These are phyloP conservation scores for Diaporthe longicolla DNA, from an alignment of 2,329 filamentous ascomycete genomes.

Conservation along the genomic window DNA sequence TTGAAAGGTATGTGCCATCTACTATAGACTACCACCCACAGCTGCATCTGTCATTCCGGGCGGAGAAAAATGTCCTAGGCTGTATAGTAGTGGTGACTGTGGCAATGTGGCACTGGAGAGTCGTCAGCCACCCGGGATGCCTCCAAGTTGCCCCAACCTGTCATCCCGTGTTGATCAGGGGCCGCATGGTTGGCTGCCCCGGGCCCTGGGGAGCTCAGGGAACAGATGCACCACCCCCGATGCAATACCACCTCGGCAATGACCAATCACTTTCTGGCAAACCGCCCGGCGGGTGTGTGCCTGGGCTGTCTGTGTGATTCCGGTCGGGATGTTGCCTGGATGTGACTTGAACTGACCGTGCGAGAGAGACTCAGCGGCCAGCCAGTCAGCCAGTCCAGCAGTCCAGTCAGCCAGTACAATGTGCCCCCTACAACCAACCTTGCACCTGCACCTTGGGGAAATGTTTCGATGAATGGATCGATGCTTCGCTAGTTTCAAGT, in stretches of 20 bases:
- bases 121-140: slow-evolving; percentile 25
- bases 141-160: slow-evolving; percentile 15
- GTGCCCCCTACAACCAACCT: slow-evolving; percentile 10
- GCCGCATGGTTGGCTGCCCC: slow-evolving; percentile 31
- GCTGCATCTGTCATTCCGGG: background rate
- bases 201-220: slow-evolving; percentile 25
- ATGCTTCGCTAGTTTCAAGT: slow-evolving; percentile 29
- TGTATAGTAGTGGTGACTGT: background rate
- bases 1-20: background rate
- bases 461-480: slow-evolving; percentile 31
- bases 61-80: slow-evolving; percentile 6
- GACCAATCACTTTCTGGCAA: slow-evolving; percentile 23
- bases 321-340: background rate
- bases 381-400: no score
- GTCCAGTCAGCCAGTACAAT: background rate
- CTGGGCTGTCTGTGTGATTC: background rate
- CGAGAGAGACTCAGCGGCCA: background rate
- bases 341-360: background rate
- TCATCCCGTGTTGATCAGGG: slow-evolving; percentile 39
- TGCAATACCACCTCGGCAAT: slow-evolving; percentile 16
- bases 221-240: slow-evolving; percentile 13
- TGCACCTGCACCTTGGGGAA: slow-evolving; percentile 13
- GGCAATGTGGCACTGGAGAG: slow-evolving; percentile 15
- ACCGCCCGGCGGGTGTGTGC: background rate
- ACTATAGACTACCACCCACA: background rate